These are phyloP conservation scores for Yarrowia sp. DNA, from an alignment of 805 yeast genomes.

Conservation along the genomic window DNA sequence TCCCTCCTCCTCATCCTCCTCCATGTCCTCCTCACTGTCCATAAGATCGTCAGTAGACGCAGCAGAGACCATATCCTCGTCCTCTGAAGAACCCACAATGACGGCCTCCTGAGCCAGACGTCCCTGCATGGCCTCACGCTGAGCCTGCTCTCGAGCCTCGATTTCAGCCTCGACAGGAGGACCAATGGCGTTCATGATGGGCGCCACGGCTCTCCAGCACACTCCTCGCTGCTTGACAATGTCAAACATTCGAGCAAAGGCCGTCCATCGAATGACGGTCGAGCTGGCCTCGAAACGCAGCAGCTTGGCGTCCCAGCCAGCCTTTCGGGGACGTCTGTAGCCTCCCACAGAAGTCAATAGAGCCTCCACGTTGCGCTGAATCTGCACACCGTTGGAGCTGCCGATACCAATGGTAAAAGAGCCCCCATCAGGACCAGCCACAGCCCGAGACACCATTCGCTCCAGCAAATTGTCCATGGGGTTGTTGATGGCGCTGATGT, in stretches of 20 bases:
- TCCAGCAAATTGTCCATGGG: constrained; percentile 18
- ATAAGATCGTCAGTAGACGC: background rate
- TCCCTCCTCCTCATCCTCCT: background rate
- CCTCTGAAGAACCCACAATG: background rate
- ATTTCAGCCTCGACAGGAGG: constrained; percentile 12
- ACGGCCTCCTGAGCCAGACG: background rate
- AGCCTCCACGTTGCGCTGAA: constrained; percentile 21
- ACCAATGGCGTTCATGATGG: constrained; percentile 23
- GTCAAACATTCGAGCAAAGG: constrained; percentile 17
- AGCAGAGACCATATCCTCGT: constrained; percentile 11
- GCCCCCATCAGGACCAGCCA: background rate
- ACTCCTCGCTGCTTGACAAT: constrained; percentile 12
- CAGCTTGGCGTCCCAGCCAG: constrained; percentile 14
- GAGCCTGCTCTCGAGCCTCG: constrained; percentile 11
- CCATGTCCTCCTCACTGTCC: background rate
- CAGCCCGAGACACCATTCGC: constrained; percentile 10
- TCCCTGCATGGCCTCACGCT: background rate
- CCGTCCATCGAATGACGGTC: constrained; percentile 19
- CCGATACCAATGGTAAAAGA: constrained; percentile 15
- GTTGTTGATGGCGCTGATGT: background rate
- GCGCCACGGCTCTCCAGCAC: constrained; percentile 21
- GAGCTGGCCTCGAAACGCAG: background rate
- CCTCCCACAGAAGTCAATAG: constrained; percentile 12
- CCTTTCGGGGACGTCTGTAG: constrained; percentile 12
- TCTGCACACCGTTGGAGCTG: background rate